These are phyloP conservation scores for Clarireedia paspali DNA, from an alignment of 2,329 filamentous ascomycete species.

Conservation along the genomic window DNA sequence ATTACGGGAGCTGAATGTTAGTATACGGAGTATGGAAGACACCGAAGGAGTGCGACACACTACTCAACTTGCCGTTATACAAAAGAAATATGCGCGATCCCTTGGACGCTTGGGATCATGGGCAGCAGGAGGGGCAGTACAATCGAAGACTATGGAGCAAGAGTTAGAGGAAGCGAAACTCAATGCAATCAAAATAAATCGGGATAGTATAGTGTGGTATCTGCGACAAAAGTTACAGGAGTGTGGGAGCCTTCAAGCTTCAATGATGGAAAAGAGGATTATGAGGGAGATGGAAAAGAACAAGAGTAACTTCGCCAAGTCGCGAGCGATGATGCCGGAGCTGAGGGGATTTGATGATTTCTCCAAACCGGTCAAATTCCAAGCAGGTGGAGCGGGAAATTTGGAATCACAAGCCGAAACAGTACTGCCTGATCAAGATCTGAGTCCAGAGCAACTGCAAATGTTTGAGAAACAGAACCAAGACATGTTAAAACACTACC, in stretches of 20 bases:
- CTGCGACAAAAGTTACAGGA: constrained; percentile 67
- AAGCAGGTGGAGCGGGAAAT: constrained; percentile 11
- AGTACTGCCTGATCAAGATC: constrained; percentile 30
- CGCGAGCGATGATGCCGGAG: constrained; percentile 32
- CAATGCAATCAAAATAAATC: constrained; percentile 58
- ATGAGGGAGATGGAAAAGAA: constrained; percentile 82
- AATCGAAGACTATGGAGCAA: constrained; percentile 58
- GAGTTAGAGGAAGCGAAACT: constrained; percentile 62
- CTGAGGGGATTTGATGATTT: constrained; percentile 21
- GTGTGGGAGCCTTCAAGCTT: constrained; percentile 70
- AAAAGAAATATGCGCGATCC: constrained; percentile 59
- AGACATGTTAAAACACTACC: constrained; percentile 87
- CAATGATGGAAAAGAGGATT: constrained; percentile 88
- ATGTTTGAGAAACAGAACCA: constrained; percentile 91
- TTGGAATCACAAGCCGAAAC: constrained; percentile 21
- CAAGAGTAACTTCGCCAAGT: constrained; percentile 74
- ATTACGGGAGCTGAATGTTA: constrained; percentile 75
- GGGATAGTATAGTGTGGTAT: constrained; percentile 80
- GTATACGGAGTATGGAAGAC: constrained; percentile 71
- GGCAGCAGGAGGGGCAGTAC: constrained; percentile 57
- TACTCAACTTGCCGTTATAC: constrained; percentile 61
- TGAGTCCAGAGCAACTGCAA: constrained; percentile 81
- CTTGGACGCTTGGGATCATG: constrained; percentile 57
- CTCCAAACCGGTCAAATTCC: constrained; percentile 13
- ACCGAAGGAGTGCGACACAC: constrained; percentile 77